These are phyloP conservation scores for Neopestalotiopsis sp. DNA, from an alignment of 2,329 filamentous ascomycete species.

Conservation along the genomic window DNA sequence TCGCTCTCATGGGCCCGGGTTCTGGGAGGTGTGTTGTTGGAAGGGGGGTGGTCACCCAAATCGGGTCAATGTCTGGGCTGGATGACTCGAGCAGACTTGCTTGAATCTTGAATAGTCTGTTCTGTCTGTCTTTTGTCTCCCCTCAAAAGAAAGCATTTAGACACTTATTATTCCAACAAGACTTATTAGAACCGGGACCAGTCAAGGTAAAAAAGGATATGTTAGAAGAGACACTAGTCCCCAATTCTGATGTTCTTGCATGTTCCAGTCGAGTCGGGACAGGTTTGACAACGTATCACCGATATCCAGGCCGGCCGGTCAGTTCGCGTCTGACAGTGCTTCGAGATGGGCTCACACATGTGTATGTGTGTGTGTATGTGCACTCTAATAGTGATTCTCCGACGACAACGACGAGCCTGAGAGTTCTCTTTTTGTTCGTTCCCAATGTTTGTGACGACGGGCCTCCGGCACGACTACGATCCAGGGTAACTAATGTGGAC, in stretches of 20 bases:
- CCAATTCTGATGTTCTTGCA: conserved; percentile 1
- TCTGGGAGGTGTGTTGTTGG: background rate
- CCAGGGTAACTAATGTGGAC: background rate
- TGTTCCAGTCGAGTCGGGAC: background rate
- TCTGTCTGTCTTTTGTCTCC: background rate
- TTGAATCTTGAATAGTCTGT: background rate
- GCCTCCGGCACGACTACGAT: background rate
- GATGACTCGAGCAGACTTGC: background rate
- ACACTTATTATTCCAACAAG: background rate
- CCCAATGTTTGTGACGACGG: background rate
- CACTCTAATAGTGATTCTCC: background rate
- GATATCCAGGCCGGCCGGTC: background rate
- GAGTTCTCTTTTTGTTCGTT: background rate
- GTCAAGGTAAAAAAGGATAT: background rate
- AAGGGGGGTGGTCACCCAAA: background rate
- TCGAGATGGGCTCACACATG: conserved; percentile 1
- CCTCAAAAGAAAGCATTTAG: background rate
- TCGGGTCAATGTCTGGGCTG: background rate
- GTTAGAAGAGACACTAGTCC: background rate
- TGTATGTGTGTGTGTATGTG: background rate
- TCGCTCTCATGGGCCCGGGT: background rate
- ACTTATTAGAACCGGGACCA: background rate
- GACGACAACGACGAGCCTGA: background rate
- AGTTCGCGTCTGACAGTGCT: background rate
- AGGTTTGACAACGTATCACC: conserved; percentile 1